Evolutionary conservation across 352 stramenopile species (phyloP).

Genomic region (Globisporangium cystogenes): DNA sequence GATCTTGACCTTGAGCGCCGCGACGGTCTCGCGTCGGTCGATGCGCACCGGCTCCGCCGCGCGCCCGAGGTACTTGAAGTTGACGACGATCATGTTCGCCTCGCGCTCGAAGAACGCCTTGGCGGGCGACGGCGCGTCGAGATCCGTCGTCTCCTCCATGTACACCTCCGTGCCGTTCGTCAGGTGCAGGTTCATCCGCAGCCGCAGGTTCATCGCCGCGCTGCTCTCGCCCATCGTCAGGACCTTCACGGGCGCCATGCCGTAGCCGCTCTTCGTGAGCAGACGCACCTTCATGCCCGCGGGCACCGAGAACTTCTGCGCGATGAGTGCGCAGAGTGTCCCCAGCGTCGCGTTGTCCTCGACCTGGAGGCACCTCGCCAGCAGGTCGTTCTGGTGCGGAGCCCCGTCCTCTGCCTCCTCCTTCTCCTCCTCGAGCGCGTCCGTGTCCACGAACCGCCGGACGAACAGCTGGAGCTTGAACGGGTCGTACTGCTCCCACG

Average conservation of each 20-base stretch:
- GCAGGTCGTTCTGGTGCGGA: constrained; percentile 15
- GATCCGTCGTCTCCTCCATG: constrained; percentile 58
- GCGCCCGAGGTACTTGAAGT: constrained; percentile 50
- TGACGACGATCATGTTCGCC: constrained; percentile 77
- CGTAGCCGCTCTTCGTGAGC: constrained; percentile 71
- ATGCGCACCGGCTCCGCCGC: constrained; percentile 52
- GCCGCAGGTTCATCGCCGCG: constrained; percentile 28
- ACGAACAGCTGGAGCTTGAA: constrained; percentile 71
- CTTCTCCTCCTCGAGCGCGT: constrained; percentile 3
- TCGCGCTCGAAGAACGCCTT: constrained; percentile 69
- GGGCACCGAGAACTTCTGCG: constrained; percentile 47
- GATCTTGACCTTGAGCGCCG: constrained; percentile 54
- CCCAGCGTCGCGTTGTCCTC: constrained; percentile 53
- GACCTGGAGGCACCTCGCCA: constrained; percentile 57
- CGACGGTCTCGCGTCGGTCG: constrained; percentile 65
- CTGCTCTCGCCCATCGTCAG: constrained; percentile 48
- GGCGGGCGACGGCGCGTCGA: constrained; percentile 39
- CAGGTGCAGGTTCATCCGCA: constrained; percentile 64
- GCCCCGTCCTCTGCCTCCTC: constrained; percentile 8
- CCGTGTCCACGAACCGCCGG: constrained; percentile 39
- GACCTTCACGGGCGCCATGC: constrained; percentile 52
- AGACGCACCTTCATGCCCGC: constrained; percentile 39
- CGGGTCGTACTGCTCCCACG: constrained; percentile 61
- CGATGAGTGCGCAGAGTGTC: constrained; percentile 38
- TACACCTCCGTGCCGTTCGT: constrained; percentile 67